Conservation (phyloP, 345 rosid species). For the Salix koriyanagi region DNA sequence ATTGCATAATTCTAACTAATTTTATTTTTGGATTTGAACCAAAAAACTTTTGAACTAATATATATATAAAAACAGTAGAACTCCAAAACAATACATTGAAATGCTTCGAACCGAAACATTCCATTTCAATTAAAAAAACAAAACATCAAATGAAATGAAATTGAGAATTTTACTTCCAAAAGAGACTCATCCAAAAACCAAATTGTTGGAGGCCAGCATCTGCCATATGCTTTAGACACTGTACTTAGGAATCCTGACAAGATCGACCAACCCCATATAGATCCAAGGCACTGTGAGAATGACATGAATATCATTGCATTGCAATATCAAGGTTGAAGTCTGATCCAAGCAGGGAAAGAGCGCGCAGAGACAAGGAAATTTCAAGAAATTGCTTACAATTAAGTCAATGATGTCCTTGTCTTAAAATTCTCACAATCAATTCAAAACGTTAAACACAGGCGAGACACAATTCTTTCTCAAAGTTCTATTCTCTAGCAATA, state of each 20-base stretch:
- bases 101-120: too few relatives aligned
- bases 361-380: too few relatives aligned
- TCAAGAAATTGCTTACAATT: too few relatives aligned
- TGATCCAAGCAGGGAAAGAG: too few relatives aligned
- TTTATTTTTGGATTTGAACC: too few relatives aligned
- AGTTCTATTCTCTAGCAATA: background rate
- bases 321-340: too few relatives aligned
- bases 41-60: too few relatives aligned
- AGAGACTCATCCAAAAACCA: background rate
- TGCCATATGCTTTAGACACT: background rate
- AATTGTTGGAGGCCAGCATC: background rate
- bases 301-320: background rate
- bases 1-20: too few relatives aligned
- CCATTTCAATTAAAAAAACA: too few relatives aligned
- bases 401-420: background rate
- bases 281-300: background rate
- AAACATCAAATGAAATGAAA: too few relatives aligned
- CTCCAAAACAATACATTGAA: rapidly evolving
- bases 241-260: background rate
- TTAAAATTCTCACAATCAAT: background rate
- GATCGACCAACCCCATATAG: background rate
- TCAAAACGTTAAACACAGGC: background rate
- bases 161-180: too few relatives aligned
- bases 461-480: background rate
- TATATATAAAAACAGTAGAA: too few relatives aligned